A percentile compares a stretch with the other conserved stretches of the same genome.
Conservation (phyloP, 805 yeast genomes). For the Saccharomycopsis javanensis region DNA sequence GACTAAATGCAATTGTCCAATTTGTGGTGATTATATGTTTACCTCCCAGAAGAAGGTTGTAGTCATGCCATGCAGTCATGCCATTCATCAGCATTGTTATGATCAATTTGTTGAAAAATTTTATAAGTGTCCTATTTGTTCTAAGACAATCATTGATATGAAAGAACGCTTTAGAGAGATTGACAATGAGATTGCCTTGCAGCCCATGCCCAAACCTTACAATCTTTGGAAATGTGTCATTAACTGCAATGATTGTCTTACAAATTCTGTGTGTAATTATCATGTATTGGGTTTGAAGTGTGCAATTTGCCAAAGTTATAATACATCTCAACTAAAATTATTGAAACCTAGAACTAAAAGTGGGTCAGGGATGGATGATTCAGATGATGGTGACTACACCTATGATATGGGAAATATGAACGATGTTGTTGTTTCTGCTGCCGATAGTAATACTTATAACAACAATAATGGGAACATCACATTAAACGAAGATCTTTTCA, state of each 20-base stretch:
- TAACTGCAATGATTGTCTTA: constrained; percentile 80
- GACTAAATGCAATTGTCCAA: constrained; percentile 87
- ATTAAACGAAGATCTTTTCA: constrained; percentile 8
- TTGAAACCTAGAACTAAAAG: constrained; percentile 39
- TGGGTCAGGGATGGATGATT: constrained; percentile 17
- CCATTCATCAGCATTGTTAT: constrained; percentile 80
- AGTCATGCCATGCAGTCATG: constrained; percentile 90
- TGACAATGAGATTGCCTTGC: constrained; percentile 71
- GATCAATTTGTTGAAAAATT: constrained; percentile 73
- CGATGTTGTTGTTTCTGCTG: background rate
- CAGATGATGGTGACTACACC: constrained; percentile 18
- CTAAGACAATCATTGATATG: constrained; percentile 75
- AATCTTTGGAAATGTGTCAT: constrained; percentile 65
- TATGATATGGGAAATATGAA: constrained; percentile 2
- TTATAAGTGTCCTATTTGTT: constrained; percentile 87
- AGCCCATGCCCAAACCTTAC: constrained; percentile 74
- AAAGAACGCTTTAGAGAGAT: constrained; percentile 80
- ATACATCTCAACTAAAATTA: constrained; percentile 64
- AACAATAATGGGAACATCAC: background rate
- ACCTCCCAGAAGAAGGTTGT: constrained; percentile 75
- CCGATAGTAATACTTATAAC: background rate
- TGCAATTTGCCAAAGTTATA: constrained; percentile 78
- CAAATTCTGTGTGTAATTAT: constrained; percentile 63
- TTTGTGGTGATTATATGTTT: constrained; percentile 85
- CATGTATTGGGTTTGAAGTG: constrained; percentile 85